Conservation (phyloP, 108 stramenopile species). For the Pseudonitzschia pungens region DNA sequence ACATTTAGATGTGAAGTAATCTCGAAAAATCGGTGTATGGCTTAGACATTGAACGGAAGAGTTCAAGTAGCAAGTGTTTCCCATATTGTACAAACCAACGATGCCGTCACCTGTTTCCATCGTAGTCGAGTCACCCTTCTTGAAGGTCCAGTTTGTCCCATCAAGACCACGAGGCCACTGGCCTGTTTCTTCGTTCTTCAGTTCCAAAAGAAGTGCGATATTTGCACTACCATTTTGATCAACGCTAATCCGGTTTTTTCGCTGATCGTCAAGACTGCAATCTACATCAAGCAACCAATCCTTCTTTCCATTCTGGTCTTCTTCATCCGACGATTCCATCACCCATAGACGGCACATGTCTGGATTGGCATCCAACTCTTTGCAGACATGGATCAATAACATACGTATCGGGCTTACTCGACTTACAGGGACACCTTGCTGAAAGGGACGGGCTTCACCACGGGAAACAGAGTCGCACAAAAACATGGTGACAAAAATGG, state of each 20-base stretch:
- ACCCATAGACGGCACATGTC: conserved; percentile 73
- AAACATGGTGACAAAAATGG: conserved; percentile 80
- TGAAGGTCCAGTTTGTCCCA: conserved; percentile 47
- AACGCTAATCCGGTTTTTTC: conserved; percentile 42
- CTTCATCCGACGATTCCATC: conserved; percentile 30
- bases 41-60: conserved; percentile 93
- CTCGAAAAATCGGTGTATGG: conserved; percentile 90
- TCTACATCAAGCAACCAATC: conserved; percentile 73
- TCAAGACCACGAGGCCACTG: conserved; percentile 72
- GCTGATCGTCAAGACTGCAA: conserved; percentile 64
- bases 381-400: conserved; percentile 67
- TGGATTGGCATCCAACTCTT: conserved; percentile 69
- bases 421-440: conserved; percentile 77
- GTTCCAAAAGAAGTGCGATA: conserved; percentile 70
- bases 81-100: conserved; percentile 89
- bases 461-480: conserved; percentile 72
- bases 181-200: conserved; percentile 70
- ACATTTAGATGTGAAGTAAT: conserved; percentile 89
- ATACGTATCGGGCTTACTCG: conserved; percentile 65
- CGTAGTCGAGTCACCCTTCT: conserved; percentile 21
- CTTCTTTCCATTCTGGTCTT: conserved; percentile 20
- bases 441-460: conserved; percentile 85
- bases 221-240: conserved; percentile 30
- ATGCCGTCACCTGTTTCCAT: conserved; percentile 74
- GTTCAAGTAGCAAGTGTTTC: conserved; percentile 97